Base-by-base conservation (phyloP, 2,329 filamentous ascomycete species). In the Trichoderma sp. region DNA sequence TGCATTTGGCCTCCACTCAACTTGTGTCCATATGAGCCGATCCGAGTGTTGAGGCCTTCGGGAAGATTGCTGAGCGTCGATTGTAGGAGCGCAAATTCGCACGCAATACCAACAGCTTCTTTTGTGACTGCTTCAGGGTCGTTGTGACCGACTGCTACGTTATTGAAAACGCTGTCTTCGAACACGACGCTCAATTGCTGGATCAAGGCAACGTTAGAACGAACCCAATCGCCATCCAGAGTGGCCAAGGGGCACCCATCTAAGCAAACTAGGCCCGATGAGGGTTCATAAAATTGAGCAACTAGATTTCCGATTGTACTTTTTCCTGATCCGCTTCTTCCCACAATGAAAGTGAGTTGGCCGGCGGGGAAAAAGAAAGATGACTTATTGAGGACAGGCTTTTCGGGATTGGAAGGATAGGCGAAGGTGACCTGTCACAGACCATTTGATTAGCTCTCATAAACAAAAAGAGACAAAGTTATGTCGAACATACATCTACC, bases 1-100 rank as follows among this genome's bases (percentile, higher is more conserved):
- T 97, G 94, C 70, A 86, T 90, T 79, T 98, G 93, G 0, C 95
- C 95, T 10, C 94, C 94, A 72, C 93, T 97, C 52, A 97, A 82
- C 3, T 87, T 85, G 40, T 86, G 87, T 0, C 91, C 92, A n/a
- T 88, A 88, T 0, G 84, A 78, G 0, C 92, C 93, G 7, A 97
- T 85, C 2, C 86, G 75, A 0, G 94, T 97, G 21, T 93, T 83
- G 0, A 95, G 79, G 0, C 92, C 92, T 1, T 89, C 74, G 0
- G 92, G 91, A 61, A 97, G 84, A 29, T 83, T 82, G 0, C 83
- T 77, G 13, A 97, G 83, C 0, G 90, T 91, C 1, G 88, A 85
- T 67, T 91, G 86, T 0, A 98, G 84, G 55, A 92, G 84, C 0
- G 92, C 90, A 69, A 91, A 86, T 49, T 89, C 83, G 53, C 90